A percentile compares a stretch with the other conserved stretches of the same genome.
Evolutionary conservation across 2,329 filamentous ascomycete species (phyloP).

Genomic region (Xylaria sp.): DNA sequence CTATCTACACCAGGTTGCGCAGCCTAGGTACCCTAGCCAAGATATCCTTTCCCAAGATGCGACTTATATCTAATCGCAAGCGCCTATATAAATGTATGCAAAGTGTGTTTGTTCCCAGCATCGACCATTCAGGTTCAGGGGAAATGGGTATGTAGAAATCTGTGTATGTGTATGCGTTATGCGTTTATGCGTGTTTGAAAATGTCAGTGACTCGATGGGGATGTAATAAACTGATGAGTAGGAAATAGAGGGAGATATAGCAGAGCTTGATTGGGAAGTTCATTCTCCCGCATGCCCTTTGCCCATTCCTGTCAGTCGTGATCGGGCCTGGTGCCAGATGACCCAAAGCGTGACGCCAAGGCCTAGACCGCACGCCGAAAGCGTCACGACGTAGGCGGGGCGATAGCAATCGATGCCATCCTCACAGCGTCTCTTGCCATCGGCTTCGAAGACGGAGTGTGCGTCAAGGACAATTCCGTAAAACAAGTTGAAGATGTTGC

Average conservation of each 20-base stretch:
- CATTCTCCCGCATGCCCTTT: constrained; percentile 44
- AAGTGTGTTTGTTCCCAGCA: neutral
- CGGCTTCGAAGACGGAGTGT: constrained; percentile 75
- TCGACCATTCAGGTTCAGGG: neutral
- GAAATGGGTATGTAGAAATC: neutral
- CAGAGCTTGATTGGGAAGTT: neutral
- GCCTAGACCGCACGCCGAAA: constrained; percentile 76
- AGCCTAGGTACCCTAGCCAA: neutral
- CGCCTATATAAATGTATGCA: constrained; percentile 11
- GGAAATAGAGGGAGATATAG: neutral
- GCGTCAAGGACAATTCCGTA: constrained; percentile 87
- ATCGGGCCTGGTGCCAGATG: constrained; percentile 68
- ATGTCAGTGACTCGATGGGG: no score
- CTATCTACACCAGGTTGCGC: constrained; percentile 7
- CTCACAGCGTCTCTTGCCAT: constrained; percentile 78
- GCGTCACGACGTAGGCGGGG: constrained; percentile 82
- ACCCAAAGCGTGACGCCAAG: constrained; percentile 76
- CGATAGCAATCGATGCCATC: constrained; percentile 85
- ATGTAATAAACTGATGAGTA: neutral
- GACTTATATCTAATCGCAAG: constrained; percentile 4
- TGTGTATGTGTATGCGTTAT: constrained; percentile 4
- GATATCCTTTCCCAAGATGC: neutral
- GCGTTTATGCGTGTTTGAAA: neutral
- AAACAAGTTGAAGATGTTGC: constrained; percentile 91
- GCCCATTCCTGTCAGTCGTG: constrained; percentile 50